A percentile compares a stretch with the other conserved stretches of the same genome.
These are phyloP conservation scores for Escallonia herrerae DNA, from an alignment of 129 eudicot species.

Conservation along the genomic window DNA sequence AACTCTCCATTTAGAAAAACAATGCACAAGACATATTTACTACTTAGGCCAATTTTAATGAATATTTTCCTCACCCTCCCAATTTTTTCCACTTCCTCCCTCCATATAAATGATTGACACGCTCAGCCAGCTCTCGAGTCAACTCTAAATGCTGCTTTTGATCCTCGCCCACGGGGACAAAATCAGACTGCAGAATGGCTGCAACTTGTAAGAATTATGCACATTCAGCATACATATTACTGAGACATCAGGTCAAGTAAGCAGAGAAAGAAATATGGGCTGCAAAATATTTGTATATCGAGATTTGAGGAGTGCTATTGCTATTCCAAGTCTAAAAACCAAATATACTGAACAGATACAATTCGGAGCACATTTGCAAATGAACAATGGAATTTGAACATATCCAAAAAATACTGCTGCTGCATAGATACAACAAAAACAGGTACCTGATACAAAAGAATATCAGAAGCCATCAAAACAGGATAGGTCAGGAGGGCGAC, in stretches of 20 bases:
- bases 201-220: constrained; percentile 27
- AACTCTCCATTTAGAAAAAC: constrained; percentile 2
- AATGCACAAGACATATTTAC: background rate
- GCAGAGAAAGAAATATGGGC: too few species aligned
- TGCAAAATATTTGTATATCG: background rate
- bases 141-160: constrained; percentile 96
- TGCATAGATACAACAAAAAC: background rate
- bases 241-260: too few species aligned
- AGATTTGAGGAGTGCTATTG: background rate
- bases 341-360: background rate
- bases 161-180: constrained; percentile 99
- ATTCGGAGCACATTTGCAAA: background rate
- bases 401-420: background rate
- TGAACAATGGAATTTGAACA: background rate
- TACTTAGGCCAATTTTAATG: background rate
- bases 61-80: constrained; percentile 72
- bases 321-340: constrained; percentile 7
- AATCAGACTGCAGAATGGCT: constrained; percentile 72
- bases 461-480: constrained; percentile 98
- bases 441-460: constrained; percentile 87
- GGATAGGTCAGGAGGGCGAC: constrained; percentile 96
- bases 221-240: background rate
- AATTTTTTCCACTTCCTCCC: constrained; percentile 99
- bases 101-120: constrained; percentile 79
- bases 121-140: constrained; percentile 94